Conservation (phyloP, 768 basidiomycete genomes). For the Mycena galericulata region DNA sequence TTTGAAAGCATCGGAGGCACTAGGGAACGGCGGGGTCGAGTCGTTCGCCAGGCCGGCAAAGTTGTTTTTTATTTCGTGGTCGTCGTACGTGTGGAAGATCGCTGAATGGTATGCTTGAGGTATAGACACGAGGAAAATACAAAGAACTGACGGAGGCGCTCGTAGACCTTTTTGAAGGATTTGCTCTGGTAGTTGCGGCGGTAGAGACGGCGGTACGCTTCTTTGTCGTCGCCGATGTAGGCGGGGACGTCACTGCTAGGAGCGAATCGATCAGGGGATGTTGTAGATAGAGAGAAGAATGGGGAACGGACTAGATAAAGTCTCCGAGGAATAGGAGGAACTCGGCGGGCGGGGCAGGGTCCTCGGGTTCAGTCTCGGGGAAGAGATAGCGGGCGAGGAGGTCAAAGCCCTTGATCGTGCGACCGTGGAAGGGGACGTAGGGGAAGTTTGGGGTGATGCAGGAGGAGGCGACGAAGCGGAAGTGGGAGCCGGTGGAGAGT, state of each 20-base stretch:
- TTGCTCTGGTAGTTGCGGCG: conserved; percentile 73
- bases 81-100: conserved; percentile 77
- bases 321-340: conserved; percentile 82
- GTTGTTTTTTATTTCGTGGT: conserved; percentile 82
- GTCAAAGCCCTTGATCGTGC: conserved; percentile 73
- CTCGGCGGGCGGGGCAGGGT: conserved; percentile 50
- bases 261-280: neutral
- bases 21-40: conserved; percentile 64
- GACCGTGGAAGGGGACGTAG: conserved; percentile 66
- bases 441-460: conserved; percentile 82
- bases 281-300: neutral
- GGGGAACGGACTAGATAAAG: conserved; percentile 64
- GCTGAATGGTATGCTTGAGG: conserved; percentile 51
- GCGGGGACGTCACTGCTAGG: conserved; percentile 69
- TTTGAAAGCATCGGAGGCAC: conserved; percentile 69
- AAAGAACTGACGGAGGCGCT: conserved; percentile 69
- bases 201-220: conserved; percentile 75
- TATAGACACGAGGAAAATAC: neutral
- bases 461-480: conserved; percentile 77
- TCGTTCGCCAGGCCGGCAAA: conserved; percentile 70
- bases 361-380: conserved; percentile 32
- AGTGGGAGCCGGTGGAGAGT: conserved; percentile 64
- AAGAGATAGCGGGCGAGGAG: conserved; percentile 68
- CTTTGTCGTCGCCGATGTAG: conserved; percentile 67
- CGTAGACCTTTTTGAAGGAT: conserved; percentile 76